phyloP scores from a whole-genome alignment of 352 stramenopile species.

The Aphanomyces cochlioides region DNA sequence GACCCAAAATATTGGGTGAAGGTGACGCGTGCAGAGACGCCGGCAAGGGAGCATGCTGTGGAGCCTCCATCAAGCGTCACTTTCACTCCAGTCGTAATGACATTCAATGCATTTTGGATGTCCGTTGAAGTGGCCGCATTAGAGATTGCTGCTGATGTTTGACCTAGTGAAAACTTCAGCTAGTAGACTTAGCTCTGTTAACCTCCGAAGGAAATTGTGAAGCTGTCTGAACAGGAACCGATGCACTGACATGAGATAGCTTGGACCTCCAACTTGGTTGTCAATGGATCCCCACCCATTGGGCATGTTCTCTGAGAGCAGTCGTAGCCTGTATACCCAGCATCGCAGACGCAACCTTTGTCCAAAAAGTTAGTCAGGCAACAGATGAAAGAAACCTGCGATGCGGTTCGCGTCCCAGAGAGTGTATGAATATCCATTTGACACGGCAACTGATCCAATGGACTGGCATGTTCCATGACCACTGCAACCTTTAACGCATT shows the following conservation, averaged over 20 bases:
- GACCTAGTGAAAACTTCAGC: slow-evolving; percentile 29
- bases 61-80: slow-evolving; percentile 48
- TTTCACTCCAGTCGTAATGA: slow-evolving; percentile 42
- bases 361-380: background rate
- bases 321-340: slow-evolving; percentile 81
- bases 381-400: slow-evolving; percentile 32
- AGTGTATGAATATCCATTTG: slow-evolving; percentile 55
- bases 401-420: slow-evolving; percentile 85
- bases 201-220: slow-evolving; percentile 42
- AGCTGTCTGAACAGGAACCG: slow-evolving; percentile 49
- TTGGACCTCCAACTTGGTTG: slow-evolving; percentile 76
- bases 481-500: slow-evolving; percentile 81
- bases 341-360: slow-evolving; percentile 82
- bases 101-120: slow-evolving; percentile 48
- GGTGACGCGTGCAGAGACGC: slow-evolving; percentile 58
- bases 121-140: slow-evolving; percentile 45
- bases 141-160: slow-evolving; percentile 46
- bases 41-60: slow-evolving; percentile 43
- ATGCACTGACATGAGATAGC: slow-evolving; percentile 59
- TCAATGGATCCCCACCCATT: slow-evolving; percentile 81
- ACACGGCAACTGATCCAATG: slow-evolving; percentile 54
- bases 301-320: slow-evolving; percentile 83
- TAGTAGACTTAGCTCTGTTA: slow-evolving; percentile 37
- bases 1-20: slow-evolving; percentile 68
- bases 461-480: slow-evolving; percentile 86